Evolutionary conservation across 225 moss, liverwort and hornwort genomes (phyloP).

Genomic region (Marchantia paleacea): DNA sequence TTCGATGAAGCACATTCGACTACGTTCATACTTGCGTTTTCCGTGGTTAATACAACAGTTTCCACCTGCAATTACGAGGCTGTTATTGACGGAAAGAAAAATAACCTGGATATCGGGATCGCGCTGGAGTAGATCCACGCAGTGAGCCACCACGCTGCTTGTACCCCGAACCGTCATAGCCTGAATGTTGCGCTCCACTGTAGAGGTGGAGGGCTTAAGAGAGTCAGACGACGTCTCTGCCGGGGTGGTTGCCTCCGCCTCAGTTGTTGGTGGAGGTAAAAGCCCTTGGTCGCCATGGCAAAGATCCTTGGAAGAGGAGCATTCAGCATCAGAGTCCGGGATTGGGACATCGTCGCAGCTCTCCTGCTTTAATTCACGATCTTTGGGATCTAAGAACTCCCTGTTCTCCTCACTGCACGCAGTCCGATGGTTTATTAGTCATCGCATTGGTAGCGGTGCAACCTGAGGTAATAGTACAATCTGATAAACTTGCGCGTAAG

Average conservation of each 20-base stretch:
- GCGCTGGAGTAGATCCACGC: slow-evolving; percentile 72
- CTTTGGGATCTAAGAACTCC: slow-evolving; percentile 1
- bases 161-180: slow-evolving; percentile 49
- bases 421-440: background rate
- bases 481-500: background rate
- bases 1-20: background rate
- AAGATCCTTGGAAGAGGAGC: slow-evolving; percentile 41
- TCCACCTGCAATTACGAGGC: background rate
- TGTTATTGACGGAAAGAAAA: background rate
- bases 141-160: slow-evolving; percentile 57
- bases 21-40: no score
- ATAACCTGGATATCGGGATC: slow-evolving; percentile 69
- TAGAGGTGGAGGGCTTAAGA: slow-evolving; percentile 41
- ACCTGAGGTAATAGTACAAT: background rate
- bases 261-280: slow-evolving; percentile 12
- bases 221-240: slow-evolving; percentile 18
- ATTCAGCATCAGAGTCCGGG: slow-evolving; percentile 47
- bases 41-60: no score
- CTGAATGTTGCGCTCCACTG: slow-evolving; percentile 40
- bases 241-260: background rate
- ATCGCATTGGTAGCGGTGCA: background rate
- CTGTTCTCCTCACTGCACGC: background rate
- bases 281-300: slow-evolving; percentile 54
- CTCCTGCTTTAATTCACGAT: slow-evolving; percentile 21
- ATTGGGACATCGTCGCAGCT: slow-evolving; percentile 38